Base-by-base conservation (phyloP, 192 early-diverging fungal genomes). In the Rhizophagus sp. region DNA sequence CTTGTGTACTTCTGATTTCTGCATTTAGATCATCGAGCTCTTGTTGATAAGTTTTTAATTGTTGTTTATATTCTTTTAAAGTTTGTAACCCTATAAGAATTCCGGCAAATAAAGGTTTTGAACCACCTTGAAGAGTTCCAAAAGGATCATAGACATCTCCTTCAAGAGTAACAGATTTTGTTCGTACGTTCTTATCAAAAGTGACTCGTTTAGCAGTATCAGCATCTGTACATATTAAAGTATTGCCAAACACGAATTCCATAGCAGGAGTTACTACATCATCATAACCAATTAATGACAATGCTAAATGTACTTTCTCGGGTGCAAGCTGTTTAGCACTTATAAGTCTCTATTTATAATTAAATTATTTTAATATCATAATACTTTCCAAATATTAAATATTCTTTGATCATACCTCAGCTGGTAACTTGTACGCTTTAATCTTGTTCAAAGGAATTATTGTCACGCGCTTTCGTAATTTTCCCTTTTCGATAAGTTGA, bases 361-460 rank as follows among this genome's bases (percentile, higher is more conserved):
- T 62, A 72, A 66, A 15, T 27, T 64, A 71, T 15, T 57, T 64
- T 62, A 80, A 6, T 39, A 4, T 22, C 49, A 57, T 57, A 33
- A 62, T n/a, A 62, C 9, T 62, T 61, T 61, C 19, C 13, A 75
- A 33, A 62, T 36, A 19, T 6, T 57, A 17, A 57, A 19, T 25
- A 15, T 27, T 4, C 0, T 15, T 49, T 13, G 25, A 22, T 27
- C 57, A 66, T 81, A 86, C 86, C 81, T 89, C 88, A 11, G 91
- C 85, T 10, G 88, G 84, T 9, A 89, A 82, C 76, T 78, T 88
- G 44, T 83, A 88, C 1, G 88, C 81, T n/a, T 83, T 79, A 65
- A 99, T 98, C 84, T 96, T 97, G 90, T 98, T 98, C n/a, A 99
- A 85, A 22, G 97, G 98, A 65, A 99, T 96, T 22, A 99, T 89